phyloP scores from a whole-genome alignment of 2,329 filamentous ascomycete genomes.

The Arthroderma sp. region DNA sequence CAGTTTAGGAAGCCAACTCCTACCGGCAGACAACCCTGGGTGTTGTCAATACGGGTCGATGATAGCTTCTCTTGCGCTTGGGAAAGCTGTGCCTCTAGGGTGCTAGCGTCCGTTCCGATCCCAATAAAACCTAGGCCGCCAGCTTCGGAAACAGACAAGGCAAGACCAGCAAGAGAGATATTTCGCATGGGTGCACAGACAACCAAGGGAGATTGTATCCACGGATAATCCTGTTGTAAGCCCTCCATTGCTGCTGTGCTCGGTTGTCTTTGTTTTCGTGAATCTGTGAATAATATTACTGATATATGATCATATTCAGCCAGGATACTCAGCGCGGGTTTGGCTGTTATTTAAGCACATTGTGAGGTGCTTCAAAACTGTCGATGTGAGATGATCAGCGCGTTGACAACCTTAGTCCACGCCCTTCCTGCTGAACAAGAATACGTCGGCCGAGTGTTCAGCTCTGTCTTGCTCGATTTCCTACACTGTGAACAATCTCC shows the following conservation, averaged over 20 bases:
- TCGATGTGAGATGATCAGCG: too few relatives aligned
- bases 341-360: too few relatives aligned
- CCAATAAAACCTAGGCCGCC: constrained; percentile 44
- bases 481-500: too few relatives aligned
- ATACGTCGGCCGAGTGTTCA: too few relatives aligned
- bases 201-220: constrained; percentile 45
- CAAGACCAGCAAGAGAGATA: constrained; percentile 43
- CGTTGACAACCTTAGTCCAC: too few relatives aligned
- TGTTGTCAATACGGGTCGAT: not conserved
- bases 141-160: constrained; percentile 45
- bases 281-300: too few relatives aligned
- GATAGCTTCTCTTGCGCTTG: constrained; percentile 16
- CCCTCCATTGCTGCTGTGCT: constrained; percentile 1
- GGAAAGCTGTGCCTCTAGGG: constrained; percentile 18
- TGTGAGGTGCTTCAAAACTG: too few relatives aligned
- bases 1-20: constrained; percentile 30
- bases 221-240: constrained; percentile 37
- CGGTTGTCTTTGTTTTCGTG: too few relatives aligned
- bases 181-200: constrained; percentile 56
- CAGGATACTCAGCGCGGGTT: too few relatives aligned
- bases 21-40: constrained; percentile 20
- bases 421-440: too few relatives aligned
- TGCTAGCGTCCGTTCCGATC: constrained; percentile 38
- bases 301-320: too few relatives aligned
- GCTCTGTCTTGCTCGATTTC: too few relatives aligned